Evolutionary conservation across 2,329 filamentous ascomycete genomes (phyloP).

Genomic region (Pseudocercospora fuligena): DNA sequence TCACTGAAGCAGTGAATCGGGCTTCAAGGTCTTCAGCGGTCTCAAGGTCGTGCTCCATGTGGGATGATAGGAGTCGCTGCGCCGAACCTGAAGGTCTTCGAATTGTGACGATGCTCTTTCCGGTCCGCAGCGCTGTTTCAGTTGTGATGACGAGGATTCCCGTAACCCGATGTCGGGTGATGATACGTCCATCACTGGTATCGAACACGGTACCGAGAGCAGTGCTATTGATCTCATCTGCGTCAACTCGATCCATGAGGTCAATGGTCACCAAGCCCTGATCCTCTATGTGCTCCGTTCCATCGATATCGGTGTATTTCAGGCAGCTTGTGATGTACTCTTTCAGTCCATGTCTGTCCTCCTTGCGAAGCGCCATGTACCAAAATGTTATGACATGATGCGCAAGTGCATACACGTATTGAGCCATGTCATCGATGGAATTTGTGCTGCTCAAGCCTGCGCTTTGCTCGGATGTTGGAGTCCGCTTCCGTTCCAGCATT

Average conservation of each 20-base stretch:
- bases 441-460: conserved; percentile 29
- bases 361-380: conserved; percentile 88
- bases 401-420: conserved; percentile 87
- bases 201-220: conserved; percentile 65
- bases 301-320: conserved; percentile 74
- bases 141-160: conserved; percentile 76
- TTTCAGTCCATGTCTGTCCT: conserved; percentile 82
- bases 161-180: conserved; percentile 71
- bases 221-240: conserved; percentile 66
- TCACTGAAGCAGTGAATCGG: conserved; percentile 30
- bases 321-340: conserved; percentile 89
- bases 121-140: conserved; percentile 63
- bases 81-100: conserved; percentile 39
- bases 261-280: conserved; percentile 93
- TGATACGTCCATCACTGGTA: conserved; percentile 67
- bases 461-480: conserved; percentile 35
- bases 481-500: conserved; percentile 31
- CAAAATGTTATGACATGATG: conserved; percentile 97
- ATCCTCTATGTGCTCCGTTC: conserved; percentile 79
- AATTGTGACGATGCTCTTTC: conserved; percentile 40
- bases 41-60: conserved; percentile 24
- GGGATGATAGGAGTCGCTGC: conserved; percentile 27
- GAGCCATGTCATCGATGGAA: conserved; percentile 41
- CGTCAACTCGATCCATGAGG: conserved; percentile 57
- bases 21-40: conserved; percentile 18